Evolutionary conservation across 352 stramenopile genomes (phyloP).

Genomic region (Globisporangium okanoganense): DNA sequence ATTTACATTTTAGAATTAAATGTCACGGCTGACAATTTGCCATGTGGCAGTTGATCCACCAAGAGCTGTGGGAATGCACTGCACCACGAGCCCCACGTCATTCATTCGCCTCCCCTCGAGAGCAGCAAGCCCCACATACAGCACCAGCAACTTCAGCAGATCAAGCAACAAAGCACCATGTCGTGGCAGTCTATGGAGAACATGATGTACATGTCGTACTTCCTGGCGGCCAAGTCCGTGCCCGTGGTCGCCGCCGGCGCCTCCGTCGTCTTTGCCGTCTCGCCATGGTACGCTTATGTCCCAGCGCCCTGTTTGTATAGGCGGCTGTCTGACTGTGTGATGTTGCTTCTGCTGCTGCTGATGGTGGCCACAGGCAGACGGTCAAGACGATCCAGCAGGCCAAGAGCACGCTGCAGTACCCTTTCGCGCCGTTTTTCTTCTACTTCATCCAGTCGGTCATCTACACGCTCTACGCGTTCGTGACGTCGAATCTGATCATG

Average conservation of each 20-base stretch:
- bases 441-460: slow-evolving; percentile 84
- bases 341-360: background rate
- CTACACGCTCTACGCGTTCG: slow-evolving; percentile 72
- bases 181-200: slow-evolving; percentile 63
- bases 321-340: background rate
- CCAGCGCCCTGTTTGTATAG: background rate
- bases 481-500: slow-evolving; percentile 59
- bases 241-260: slow-evolving; percentile 54
- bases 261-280: slow-evolving; percentile 67
- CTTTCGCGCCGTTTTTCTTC: slow-evolving; percentile 82
- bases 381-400: slow-evolving; percentile 55
- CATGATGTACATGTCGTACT: slow-evolving; percentile 65
- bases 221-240: slow-evolving; percentile 58
- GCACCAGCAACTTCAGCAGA: background rate
- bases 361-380: slow-evolving; percentile 35
- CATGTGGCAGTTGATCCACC: slow-evolving; percentile 8
- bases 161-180: slow-evolving; percentile 18
- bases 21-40: background rate
- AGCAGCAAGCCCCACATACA: background rate
- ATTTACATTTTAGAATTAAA: background rate
- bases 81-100: background rate
- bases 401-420: slow-evolving; percentile 71
- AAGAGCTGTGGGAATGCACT: background rate
- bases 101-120: background rate
- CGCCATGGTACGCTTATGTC: slow-evolving; percentile 38